These are phyloP conservation scores for Amanita thiersii DNA, from an alignment of 768 basidiomycete species.

Conservation along the genomic window DNA sequence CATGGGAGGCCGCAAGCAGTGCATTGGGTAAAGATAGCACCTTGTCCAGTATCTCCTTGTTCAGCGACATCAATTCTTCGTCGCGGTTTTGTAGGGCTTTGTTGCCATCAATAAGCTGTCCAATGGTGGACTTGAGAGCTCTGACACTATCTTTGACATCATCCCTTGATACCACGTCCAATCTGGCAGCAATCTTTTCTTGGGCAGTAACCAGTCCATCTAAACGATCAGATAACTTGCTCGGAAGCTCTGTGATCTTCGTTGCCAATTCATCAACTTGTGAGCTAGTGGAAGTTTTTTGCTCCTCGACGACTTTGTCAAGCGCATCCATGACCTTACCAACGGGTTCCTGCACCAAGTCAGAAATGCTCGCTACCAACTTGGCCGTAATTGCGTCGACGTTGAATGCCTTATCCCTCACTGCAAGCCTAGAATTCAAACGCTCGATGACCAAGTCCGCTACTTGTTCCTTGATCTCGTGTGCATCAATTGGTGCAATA, in stretches of 20 bases:
- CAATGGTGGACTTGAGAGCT: conserved; percentile 29
- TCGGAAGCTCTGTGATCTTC: conserved; percentile 5
- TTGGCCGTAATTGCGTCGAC: conserved; percentile 48
- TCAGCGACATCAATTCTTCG: conserved; percentile 40
- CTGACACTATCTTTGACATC: conserved; percentile 37
- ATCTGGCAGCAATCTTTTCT: conserved; percentile 22
- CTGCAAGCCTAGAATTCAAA: conserved; percentile 70
- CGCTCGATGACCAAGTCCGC: conserved; percentile 85
- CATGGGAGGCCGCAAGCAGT: conserved; percentile 42
- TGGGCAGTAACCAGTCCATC: conserved; percentile 16
- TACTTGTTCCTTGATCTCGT: conserved; percentile 85
- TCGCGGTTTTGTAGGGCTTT: conserved; percentile 37
- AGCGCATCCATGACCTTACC: conserved; percentile 13
- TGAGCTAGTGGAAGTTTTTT: neutral
- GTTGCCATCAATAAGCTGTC: conserved; percentile 38
- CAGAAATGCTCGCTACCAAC: conserved; percentile 45
- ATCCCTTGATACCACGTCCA: conserved; percentile 20
- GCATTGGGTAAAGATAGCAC: conserved; percentile 52
- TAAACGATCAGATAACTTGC: conserved; percentile 4
- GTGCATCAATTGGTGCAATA: conserved; percentile 72
- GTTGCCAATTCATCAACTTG: conserved; percentile 2
- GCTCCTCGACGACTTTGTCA: neutral
- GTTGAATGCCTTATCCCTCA: conserved; percentile 66
- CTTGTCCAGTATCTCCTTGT: conserved; percentile 44
- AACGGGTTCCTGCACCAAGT: conserved; percentile 28